These are phyloP conservation scores for Sordariomycetes sp. DNA, from an alignment of 2,329 filamentous ascomycete genomes.

Conservation along the genomic window DNA sequence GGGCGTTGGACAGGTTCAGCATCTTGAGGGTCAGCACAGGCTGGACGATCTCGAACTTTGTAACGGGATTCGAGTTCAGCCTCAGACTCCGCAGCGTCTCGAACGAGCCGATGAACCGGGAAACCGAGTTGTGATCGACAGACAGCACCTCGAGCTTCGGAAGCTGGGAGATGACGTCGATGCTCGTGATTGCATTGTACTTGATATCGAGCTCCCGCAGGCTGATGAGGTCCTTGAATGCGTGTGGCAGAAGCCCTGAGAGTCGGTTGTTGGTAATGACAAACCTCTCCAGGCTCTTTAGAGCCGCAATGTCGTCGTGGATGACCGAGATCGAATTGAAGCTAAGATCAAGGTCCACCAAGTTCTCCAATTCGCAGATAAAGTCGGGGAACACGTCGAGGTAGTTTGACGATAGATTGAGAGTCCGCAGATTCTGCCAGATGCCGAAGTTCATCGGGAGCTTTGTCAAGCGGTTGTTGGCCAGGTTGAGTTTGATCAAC, in stretches of 20 bases:
- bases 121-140: slow-evolving; percentile 86
- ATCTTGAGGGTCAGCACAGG: slow-evolving; percentile 71
- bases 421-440: slow-evolving; percentile 64
- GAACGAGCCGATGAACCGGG: slow-evolving; percentile 82
- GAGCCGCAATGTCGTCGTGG: slow-evolving; percentile 63
- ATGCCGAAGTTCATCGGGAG: slow-evolving; percentile 72
- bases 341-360: slow-evolving; percentile 90
- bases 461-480: slow-evolving; percentile 77
- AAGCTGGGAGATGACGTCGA: slow-evolving; percentile 73
- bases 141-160: slow-evolving; percentile 80
- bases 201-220: slow-evolving; percentile 88
- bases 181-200: slow-evolving; percentile 80
- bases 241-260: slow-evolving; percentile 57
- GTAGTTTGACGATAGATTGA: slow-evolving; percentile 92
- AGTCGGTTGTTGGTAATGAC: slow-evolving; percentile 94
- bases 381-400: slow-evolving; percentile 76
- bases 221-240: slow-evolving; percentile 60
- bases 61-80: slow-evolving; percentile 90
- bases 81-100: slow-evolving; percentile 71
- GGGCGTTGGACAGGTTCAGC: slow-evolving; percentile 81
- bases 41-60: slow-evolving; percentile 72
- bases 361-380: slow-evolving; percentile 64
- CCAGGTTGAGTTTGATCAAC: slow-evolving; percentile 78
- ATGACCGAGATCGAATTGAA: slow-evolving; percentile 82
- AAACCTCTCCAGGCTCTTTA: slow-evolving; percentile 72